A percentile compares a stretch with the other conserved stretches of the same genome.
Conservation (phyloP, 768 basidiomycete genomes). For the Coprinopsis cinerea region DNA sequence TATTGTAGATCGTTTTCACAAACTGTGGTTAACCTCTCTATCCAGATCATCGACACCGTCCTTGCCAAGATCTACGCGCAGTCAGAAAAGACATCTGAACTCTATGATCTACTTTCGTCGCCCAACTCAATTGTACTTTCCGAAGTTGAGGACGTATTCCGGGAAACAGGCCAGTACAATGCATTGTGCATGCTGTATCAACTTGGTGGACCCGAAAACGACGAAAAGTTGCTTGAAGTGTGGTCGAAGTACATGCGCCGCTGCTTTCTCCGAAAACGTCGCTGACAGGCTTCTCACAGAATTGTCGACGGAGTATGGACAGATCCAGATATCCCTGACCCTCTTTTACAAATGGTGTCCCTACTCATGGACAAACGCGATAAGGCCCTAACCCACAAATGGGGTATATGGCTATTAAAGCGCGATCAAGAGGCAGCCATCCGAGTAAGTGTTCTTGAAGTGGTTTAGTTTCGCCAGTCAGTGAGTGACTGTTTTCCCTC, state of each 20-base stretch:
- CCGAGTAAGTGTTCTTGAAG: constrained; percentile 39
- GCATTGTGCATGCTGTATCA: constrained; percentile 59
- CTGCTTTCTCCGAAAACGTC: constrained; percentile 1
- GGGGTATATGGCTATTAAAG: constrained; percentile 77
- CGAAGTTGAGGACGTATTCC: constrained; percentile 59
- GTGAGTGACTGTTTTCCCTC: background rate
- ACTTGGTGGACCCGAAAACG: constrained; percentile 38
- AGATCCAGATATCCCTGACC: constrained; percentile 60
- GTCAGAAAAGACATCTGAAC: constrained; percentile 53
- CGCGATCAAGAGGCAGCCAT: constrained; percentile 66
- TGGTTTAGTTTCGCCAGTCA: background rate
- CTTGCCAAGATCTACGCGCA: constrained; percentile 70
- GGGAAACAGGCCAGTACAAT: constrained; percentile 46
- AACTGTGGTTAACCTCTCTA: background rate
- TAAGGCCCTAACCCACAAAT: constrained; percentile 56
- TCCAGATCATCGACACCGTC: constrained; percentile 74
- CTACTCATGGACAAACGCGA: constrained; percentile 56
- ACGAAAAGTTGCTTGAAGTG: constrained; percentile 56
- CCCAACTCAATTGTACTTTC: constrained; percentile 48
- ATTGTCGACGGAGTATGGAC: constrained; percentile 60
- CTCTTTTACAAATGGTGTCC: constrained; percentile 52
- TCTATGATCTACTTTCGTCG: constrained; percentile 51
- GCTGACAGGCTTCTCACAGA: constrained; percentile 27
- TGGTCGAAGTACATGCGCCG: constrained; percentile 56
- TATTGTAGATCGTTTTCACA: background rate